Evolutionary conservation across 129 eudicot species (phyloP).

Genomic region (Lactuca sativa): DNA sequence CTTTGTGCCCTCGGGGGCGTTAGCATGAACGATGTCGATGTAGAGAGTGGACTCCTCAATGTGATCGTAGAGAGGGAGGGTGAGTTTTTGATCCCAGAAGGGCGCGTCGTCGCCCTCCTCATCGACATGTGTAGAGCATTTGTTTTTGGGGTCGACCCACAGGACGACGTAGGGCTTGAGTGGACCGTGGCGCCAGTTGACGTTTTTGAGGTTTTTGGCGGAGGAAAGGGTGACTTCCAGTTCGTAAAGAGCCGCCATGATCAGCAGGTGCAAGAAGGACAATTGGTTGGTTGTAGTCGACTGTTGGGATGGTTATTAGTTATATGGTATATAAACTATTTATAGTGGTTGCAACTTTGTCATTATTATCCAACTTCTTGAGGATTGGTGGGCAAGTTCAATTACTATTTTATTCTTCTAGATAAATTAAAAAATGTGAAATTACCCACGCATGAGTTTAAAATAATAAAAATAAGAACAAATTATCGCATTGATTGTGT

Average conservation of each 20-base stretch:
- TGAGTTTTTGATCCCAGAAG: slow-evolving; percentile 57
- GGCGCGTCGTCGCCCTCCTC: slow-evolving; percentile 69
- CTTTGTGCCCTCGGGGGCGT: slow-evolving; percentile 61
- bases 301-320: neutral
- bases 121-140: slow-evolving; percentile 60
- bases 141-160: slow-evolving; percentile 70
- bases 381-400: too few species aligned
- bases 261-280: neutral
- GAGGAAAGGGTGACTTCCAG: slow-evolving; percentile 56
- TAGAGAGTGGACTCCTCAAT: slow-evolving; percentile 64
- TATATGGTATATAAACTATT: neutral
- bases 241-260: slow-evolving; percentile 62
- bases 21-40: slow-evolving; percentile 77
- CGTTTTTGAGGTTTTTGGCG: slow-evolving; percentile 80
- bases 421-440: too few species aligned
- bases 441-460: too few species aligned
- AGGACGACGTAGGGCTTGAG: slow-evolving; percentile 81
- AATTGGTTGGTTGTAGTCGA: neutral
- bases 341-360: slow-evolving; percentile 4
- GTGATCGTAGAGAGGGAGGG: slow-evolving; percentile 53
- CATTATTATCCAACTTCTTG: slow-evolving; percentile 1
- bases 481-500: too few species aligned
- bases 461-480: too few species aligned
- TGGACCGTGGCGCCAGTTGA: slow-evolving; percentile 87
- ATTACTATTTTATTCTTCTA: too few species aligned